Evolutionary conservation across 192 early-diverging fungal species (phyloP), one percentile per base, ranked within the genome.

Genomic region (Neocallimastix lanati): DNA sequence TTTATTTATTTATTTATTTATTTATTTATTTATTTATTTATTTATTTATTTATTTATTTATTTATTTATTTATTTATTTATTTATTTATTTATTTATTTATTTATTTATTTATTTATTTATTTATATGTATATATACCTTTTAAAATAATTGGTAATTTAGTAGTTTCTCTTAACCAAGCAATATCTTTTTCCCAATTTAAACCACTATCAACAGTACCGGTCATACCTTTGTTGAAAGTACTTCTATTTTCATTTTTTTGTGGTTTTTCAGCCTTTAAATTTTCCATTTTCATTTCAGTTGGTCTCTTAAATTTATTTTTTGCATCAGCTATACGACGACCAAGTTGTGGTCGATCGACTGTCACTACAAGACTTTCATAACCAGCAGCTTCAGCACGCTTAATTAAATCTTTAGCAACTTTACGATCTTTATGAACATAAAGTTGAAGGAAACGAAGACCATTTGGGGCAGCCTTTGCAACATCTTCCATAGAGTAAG

Each of bases 321-420:
- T 85, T 37, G 84, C 82, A 80, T 92, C 90, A 13, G 86, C 82
- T 5, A 92, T 84, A 18, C 92, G 88, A 25, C 88, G 84, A 85
- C 84, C 89, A 12, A 91, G 80, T 25, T 85, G 76, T 4, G 90
- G 90, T 12, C 88, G 84, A 80, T 91, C 90, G 2, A 91, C 89
- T 0, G 90, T 91, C 3, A 91, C 80, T 25, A 89, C 89, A 0
- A 91, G 78, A 1, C 89, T 93, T 83, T 92, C 91, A 86, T 92
- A 92, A 9, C 95, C 95, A 12, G 88, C 91, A 14, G 79, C 83
- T 80, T 95, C 94, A 11, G 93, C 95, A 25, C 91, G 83, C 29
- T 87, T 81, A 13, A 96, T 88, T 28, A 96, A 82, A 28, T 85
- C 82, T 80, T 91, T 87, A 25, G 93, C 88, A 29, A 91, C 84